Base-by-base conservation (phyloP, 345 rosid genomes). In the Nasturtium officinale region DNA sequence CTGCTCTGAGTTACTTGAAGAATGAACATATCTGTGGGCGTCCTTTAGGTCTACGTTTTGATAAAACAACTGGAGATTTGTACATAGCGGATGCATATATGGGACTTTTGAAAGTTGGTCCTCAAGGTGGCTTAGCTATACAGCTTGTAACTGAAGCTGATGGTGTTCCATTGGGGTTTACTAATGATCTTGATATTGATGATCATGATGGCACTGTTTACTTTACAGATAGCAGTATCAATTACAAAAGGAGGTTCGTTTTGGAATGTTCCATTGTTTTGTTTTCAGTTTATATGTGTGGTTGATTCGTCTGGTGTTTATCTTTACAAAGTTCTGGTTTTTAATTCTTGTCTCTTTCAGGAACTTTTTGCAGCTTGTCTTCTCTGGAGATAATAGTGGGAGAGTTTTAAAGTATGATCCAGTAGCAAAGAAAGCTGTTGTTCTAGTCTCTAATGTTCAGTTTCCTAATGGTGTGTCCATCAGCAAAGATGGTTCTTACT, bases 1-100 rank as follows among this genome's bases (percentile, higher is more conserved):
- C 90, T n/a, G 75, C 87, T 57, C 9, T 65, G 62, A 74, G 74
- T 76, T 89, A 94, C 81, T 60, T 88, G 83, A 82, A 80, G 81
- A 82, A 89, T 73, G 99, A 94, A 76, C 97, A 94, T 78, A 86
- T 91, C 43, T 94, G 98, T 63, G 98, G 98, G 38, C 86, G 97
- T 77, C 97, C 97, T 74, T 74, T 94, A 58, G 98, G 98, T 43
- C 92, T 94, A 18, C 90, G 92, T 6, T 94, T 94, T 59, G 80
- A 89, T 61, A 89, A 87, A 83, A 86, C 79, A 74, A 87, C 83
- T 0, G 96, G 97, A 3, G 96, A 89, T 74, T 83, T 94, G 46
- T 94, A 87, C 79, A 91, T 94, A 7, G 99, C 96, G 8, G 99
- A 94, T 69, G 97, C 97, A 1, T 94, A 91, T 76, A 80, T 91